Conservation (phyloP, 345 rosid genomes). For the Syzygium aqueum region DNA sequence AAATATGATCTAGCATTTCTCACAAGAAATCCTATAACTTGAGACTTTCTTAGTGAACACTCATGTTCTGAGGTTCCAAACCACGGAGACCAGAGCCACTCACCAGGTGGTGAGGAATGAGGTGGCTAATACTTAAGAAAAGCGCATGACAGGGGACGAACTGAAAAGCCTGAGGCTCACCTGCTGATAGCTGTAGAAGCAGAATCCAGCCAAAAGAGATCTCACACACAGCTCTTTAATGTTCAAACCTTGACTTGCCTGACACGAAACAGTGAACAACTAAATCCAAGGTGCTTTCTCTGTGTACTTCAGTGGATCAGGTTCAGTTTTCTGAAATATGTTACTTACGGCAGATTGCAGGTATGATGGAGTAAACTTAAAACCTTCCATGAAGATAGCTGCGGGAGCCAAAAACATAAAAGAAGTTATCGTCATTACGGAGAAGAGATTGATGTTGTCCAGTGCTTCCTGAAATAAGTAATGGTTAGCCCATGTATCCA, state of each 20-base stretch:
- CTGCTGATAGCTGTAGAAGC: conserved; percentile 82
- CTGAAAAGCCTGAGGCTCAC: conserved; percentile 11
- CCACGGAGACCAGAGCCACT: neutral
- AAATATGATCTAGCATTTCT: neutral
- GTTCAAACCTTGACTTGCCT: conserved; percentile 58
- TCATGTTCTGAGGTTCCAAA: neutral
- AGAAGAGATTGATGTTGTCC: conserved; percentile 89
- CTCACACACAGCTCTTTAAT: conserved; percentile 41
- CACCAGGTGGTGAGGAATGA: neutral
- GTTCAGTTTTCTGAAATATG: neutral
- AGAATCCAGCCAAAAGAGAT: conserved; percentile 61
- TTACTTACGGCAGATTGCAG: conserved; percentile 58
- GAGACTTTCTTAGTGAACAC: neutral
- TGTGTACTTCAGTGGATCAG: neutral
- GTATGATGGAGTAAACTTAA: conserved; percentile 56
- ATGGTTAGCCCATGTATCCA: neutral
- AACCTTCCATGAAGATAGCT: conserved; percentile 56
- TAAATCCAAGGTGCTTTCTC: neutral
- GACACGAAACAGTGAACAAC: neutral
- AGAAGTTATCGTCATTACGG: conserved; percentile 59
- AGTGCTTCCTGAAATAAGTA: conserved; percentile 42
- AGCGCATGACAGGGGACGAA: neutral
- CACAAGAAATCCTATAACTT: neutral
- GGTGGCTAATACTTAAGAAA: neutral
- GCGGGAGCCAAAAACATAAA: conserved; percentile 58